phyloP scores from a whole-genome alignment of 2,329 filamentous ascomycete species.

The Penicillium nordicum region DNA sequence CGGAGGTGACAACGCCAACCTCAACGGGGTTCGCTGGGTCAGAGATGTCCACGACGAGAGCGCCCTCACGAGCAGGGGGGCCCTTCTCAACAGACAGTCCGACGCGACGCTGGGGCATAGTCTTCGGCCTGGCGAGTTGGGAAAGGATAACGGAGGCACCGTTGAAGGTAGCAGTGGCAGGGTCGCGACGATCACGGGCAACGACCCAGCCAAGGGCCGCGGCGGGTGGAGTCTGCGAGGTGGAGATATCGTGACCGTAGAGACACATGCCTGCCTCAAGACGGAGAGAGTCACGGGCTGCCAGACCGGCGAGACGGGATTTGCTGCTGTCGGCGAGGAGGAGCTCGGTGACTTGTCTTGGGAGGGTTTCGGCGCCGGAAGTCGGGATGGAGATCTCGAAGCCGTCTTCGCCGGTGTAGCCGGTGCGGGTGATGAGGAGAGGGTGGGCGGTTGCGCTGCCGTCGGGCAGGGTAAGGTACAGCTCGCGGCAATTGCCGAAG shows the following conservation, averaged over 20 bases:
- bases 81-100: conserved; percentile 76
- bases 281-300: conserved; percentile 84
- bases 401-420: conserved; percentile 96
- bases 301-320: conserved; percentile 79
- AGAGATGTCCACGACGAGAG: conserved; percentile 62
- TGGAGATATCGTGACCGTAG: conserved; percentile 97
- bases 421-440: conserved; percentile 78
- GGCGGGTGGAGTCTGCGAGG: conserved; percentile 66
- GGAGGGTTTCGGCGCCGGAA: conserved; percentile 52
- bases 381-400: conserved; percentile 89
- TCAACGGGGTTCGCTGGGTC: conserved; percentile 50
- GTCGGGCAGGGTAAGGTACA: conserved; percentile 59
- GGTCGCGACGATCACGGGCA: conserved; percentile 67
- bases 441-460: conserved; percentile 51
- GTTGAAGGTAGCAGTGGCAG: conserved; percentile 67
- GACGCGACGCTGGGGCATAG: conserved; percentile 69
- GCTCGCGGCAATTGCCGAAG: conserved; percentile 73
- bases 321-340: conserved; percentile 64
- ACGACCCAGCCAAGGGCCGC: conserved; percentile 76
- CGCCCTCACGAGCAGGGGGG: conserved; percentile 85
- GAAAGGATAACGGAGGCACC: conserved; percentile 73
- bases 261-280: conserved; percentile 98
- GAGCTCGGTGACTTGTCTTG: conserved; percentile 59
- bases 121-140: conserved; percentile 62
- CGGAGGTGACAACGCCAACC: conserved; percentile 81